These are phyloP conservation scores for Digitaria exilis DNA, from an alignment of 202 grass and related monocot genomes.

Conservation along the genomic window DNA sequence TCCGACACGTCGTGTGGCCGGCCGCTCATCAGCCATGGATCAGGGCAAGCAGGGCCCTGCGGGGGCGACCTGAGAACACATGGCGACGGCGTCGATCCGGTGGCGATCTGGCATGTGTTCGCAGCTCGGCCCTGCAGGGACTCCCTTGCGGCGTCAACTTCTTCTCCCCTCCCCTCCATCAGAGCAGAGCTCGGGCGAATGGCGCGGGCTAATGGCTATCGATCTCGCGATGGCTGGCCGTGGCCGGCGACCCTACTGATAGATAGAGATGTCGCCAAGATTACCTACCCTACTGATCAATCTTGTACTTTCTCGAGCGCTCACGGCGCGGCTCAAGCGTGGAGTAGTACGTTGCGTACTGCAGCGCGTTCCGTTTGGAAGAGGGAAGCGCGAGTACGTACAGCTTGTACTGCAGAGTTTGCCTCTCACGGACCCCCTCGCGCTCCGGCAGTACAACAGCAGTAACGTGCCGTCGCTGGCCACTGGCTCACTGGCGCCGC, in stretches of 20 bases:
- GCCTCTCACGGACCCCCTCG: background rate
- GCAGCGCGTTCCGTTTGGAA: background rate
- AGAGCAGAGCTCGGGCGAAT: too few species aligned
- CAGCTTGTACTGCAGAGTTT: background rate
- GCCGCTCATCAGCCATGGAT: too few species aligned
- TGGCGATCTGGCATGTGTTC: slow-evolving; percentile 49
- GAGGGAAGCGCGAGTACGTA: background rate
- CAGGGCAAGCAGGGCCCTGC: slow-evolving; percentile 29
- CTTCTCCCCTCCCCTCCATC: background rate
- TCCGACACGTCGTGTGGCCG: too few species aligned
- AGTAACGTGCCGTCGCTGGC: background rate
- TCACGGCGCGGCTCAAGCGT: background rate
- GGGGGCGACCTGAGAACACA: slow-evolving; percentile 83
- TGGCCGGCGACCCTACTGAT: too few species aligned
- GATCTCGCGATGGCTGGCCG: background rate
- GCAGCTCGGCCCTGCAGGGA: slow-evolving; percentile 50
- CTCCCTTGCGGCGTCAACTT: slow-evolving; percentile 18
- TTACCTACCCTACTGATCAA: too few species aligned
- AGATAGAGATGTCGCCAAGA: background rate
- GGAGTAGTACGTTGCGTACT: background rate
- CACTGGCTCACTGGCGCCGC: background rate
- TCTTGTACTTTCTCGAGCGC: background rate
- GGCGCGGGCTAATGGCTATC: background rate
- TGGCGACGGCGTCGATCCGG: background rate
- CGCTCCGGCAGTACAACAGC: background rate